Percentiles rank a stretch among this genome's conserved stretches.
These are phyloP conservation scores for Pseudogymnoascus sp. DNA, from an alignment of 2,329 filamentous ascomycete genomes.

Conservation along the genomic window DNA sequence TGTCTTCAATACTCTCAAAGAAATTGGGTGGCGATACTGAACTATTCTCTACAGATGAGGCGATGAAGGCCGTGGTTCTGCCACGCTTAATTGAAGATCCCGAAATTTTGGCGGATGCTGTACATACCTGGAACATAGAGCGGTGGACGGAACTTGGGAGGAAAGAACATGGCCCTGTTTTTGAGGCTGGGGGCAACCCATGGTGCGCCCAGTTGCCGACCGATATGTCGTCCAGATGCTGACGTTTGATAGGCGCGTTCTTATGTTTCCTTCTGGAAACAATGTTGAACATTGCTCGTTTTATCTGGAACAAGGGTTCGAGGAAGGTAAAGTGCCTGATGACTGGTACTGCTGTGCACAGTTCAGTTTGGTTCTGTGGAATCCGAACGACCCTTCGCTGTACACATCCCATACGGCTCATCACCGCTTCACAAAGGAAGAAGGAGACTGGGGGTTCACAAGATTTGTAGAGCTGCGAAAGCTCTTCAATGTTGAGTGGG, in stretches of 20 bases:
- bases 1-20: conserved; percentile 12
- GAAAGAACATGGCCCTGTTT: conserved; percentile 81
- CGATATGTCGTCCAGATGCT: not conserved
- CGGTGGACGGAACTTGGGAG: conserved; percentile 70
- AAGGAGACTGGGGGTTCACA: conserved; percentile 99
- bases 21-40: conserved; percentile 4
- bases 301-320: conserved; percentile 92
- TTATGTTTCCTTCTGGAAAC: conserved; percentile 94
- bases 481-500: conserved; percentile 74
- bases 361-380: conserved; percentile 90
- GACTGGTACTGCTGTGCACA: conserved; percentile 97
- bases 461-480: conserved; percentile 81
- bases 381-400: conserved; percentile 83
- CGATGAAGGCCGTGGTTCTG: conserved; percentile 76
- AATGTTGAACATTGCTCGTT: conserved; percentile 90
- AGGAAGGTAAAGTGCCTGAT: conserved; percentile 66
- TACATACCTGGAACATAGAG: conserved; percentile 81
- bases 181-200: conserved; percentile 78
- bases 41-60: conserved; percentile 52
- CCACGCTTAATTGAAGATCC: conserved; percentile 67
- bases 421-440: conserved; percentile 91
- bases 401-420: conserved; percentile 76
- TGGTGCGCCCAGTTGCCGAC: conserved; percentile 52
- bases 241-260: conserved; percentile 60
- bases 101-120: conserved; percentile 66